Percentiles rank a stretch among this genome's conserved stretches.
phyloP scores from a whole-genome alignment of 805 yeast species.

The Saturnispora sanitii region DNA sequence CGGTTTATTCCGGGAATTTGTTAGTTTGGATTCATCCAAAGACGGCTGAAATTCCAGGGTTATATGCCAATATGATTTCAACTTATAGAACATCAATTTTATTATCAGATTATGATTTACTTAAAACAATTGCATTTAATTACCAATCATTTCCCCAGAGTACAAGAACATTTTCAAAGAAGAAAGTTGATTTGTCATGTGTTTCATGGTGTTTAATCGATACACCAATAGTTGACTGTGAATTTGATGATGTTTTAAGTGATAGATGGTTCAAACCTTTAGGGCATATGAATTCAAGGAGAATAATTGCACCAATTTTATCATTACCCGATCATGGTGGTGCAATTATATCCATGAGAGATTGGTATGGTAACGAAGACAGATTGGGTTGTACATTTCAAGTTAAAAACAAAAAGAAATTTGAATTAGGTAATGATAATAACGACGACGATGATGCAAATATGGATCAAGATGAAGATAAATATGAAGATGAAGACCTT shows the following conservation, averaged over 20 bases:
- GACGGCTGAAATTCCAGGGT: slow-evolving; percentile 70
- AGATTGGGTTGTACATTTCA: slow-evolving; percentile 43
- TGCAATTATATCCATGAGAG: slow-evolving; percentile 83
- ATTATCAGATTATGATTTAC: slow-evolving; percentile 76
- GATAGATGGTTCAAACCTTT: slow-evolving; percentile 86
- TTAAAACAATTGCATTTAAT: slow-evolving; percentile 85
- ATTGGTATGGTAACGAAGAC: slow-evolving; percentile 73
- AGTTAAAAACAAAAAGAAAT: slow-evolving; percentile 15
- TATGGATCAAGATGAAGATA: slow-evolving; percentile 20
- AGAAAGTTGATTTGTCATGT: slow-evolving; percentile 66
- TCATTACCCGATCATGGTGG: slow-evolving; percentile 94
- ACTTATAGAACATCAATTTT: slow-evolving; percentile 61
- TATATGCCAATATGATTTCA: slow-evolving; percentile 74
- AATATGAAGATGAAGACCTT: slow-evolving; percentile 15
- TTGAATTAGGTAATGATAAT: slow-evolving; percentile 24
- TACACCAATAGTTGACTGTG: slow-evolving; percentile 84
- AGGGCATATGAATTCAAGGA: slow-evolving; percentile 69
- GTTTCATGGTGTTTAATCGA: slow-evolving; percentile 87
- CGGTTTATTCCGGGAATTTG: slow-evolving; percentile 77
- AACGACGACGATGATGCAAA: slow-evolving; percentile 11
- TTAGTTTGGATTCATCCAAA: slow-evolving; percentile 70
- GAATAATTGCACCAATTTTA: slow-evolving; percentile 78
- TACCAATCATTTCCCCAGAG: slow-evolving; percentile 83
- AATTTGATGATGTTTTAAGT: slow-evolving; percentile 78
- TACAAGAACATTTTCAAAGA: slow-evolving; percentile 70